phyloP scores from a whole-genome alignment of 768 basidiomycete genomes.

The Termitomyces sp. region DNA sequence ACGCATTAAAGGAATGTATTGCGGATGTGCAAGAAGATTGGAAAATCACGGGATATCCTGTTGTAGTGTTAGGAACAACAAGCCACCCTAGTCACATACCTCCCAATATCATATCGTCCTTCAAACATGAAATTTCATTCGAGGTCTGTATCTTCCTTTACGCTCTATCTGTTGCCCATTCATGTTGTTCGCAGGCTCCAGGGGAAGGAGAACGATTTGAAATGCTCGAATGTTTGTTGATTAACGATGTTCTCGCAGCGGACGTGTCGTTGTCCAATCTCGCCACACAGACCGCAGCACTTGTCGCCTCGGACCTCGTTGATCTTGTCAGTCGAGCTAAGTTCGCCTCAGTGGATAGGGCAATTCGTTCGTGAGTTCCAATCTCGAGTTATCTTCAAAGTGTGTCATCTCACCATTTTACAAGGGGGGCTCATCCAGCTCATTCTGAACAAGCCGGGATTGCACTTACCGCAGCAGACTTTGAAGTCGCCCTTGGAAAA shows the following conservation, averaged over 20 bases:
- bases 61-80: slow-evolving; percentile 72
- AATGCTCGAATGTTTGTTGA: slow-evolving; percentile 47
- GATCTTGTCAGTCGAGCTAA: slow-evolving; percentile 61
- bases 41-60: slow-evolving; percentile 61
- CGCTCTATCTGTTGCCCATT: background rate
- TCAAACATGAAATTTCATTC: slow-evolving; percentile 81
- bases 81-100: slow-evolving; percentile 63
- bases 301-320: slow-evolving; percentile 77
- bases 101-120: slow-evolving; percentile 54
- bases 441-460: slow-evolving; percentile 34
- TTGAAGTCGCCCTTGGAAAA: slow-evolving; percentile 64
- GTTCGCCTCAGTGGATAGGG: slow-evolving; percentile 49
- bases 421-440: slow-evolving; percentile 17
- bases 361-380: slow-evolving; percentile 28
- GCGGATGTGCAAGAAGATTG: slow-evolving; percentile 49
- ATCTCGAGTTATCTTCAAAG: background rate
- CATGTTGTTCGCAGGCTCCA: slow-evolving; percentile 53
- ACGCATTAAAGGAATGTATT: slow-evolving; percentile 59
- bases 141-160: slow-evolving; percentile 41
- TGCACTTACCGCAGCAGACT: slow-evolving; percentile 53
- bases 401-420: background rate
- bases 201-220: slow-evolving; percentile 67
- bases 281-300: slow-evolving; percentile 86
- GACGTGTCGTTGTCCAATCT: slow-evolving; percentile 74
- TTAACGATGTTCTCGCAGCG: slow-evolving; percentile 42